phyloP scores from a whole-genome alignment of 768 basidiomycete genomes.

The Mycena rosella region DNA sequence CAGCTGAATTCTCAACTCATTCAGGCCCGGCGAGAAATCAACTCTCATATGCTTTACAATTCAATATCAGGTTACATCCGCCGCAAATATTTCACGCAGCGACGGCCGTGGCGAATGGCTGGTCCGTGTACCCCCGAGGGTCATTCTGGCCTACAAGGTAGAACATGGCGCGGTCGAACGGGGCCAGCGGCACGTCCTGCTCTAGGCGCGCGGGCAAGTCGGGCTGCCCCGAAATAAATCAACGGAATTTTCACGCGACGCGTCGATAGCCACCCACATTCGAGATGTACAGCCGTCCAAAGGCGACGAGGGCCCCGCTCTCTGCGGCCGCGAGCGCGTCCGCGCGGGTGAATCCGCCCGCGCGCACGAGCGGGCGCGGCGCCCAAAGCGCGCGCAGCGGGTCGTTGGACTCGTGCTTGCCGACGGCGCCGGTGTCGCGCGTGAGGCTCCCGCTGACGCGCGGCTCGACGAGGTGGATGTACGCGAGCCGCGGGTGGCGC shows the following conservation, averaged over 20 bases:
- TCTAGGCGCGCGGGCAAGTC: constrained; percentile 48
- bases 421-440: not conserved
- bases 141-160: constrained; percentile 41
- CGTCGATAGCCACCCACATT: constrained; percentile 32
- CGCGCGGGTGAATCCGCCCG: constrained; percentile 47
- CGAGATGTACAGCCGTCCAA: constrained; percentile 30
- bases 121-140: constrained; percentile 47
- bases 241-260: not conserved
- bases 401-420: constrained; percentile 34
- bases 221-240: constrained; percentile 37
- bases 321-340: constrained; percentile 44
- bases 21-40: too few species aligned
- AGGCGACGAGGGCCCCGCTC: constrained; percentile 21
- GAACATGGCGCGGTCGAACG: constrained; percentile 39
- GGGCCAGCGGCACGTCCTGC: constrained; percentile 38
- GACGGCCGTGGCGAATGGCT: constrained; percentile 17
- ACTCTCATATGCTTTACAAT: too few species aligned
- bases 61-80: too few species aligned
- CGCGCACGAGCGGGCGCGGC: constrained; percentile 42
- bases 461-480: constrained; percentile 54
- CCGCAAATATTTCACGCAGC: too few species aligned
- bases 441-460: constrained; percentile 16
- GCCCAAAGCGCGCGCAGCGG: constrained; percentile 41
- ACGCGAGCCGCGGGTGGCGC: constrained; percentile 50
- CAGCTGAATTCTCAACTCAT: too few species aligned